Evolutionary conservation across 1,284 basidiomycete genomes (phyloP).

Genomic region (Ganoderma sinense): DNA sequence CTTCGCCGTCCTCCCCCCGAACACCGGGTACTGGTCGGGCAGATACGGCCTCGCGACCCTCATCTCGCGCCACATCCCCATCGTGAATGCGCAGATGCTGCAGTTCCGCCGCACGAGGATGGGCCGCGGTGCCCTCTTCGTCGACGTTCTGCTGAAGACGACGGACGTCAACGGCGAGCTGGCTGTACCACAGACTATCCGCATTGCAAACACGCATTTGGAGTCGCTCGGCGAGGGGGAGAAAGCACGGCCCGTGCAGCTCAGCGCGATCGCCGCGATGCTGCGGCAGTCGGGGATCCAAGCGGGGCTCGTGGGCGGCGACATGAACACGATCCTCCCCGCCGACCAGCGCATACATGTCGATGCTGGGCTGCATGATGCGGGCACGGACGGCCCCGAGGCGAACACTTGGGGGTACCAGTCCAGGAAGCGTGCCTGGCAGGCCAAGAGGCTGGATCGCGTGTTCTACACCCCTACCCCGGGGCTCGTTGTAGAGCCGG

Average conservation of each 20-base stretch:
- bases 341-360: conserved; percentile 51
- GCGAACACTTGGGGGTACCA: conserved; percentile 73
- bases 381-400: conserved; percentile 51
- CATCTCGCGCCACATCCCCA: conserved; percentile 60
- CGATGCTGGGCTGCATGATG: conserved; percentile 59
- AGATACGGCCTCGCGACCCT: conserved; percentile 72
- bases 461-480: conserved; percentile 57
- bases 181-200: conserved; percentile 41
- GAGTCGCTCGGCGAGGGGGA: conserved; percentile 62
- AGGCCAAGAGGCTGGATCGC: conserved; percentile 62
- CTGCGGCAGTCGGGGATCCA: conserved; percentile 52
- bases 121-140: conserved; percentile 61
- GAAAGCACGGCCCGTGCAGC: conserved; percentile 55
- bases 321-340: conserved; percentile 69
- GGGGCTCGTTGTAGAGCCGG: conserved; percentile 46
- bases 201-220: conserved; percentile 76
- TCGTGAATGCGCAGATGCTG: conserved; percentile 52
- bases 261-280: conserved; percentile 56
- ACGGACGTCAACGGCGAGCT: conserved; percentile 26
- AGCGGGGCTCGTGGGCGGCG: conserved; percentile 70
- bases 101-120: conserved; percentile 57
- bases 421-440: conserved; percentile 50
- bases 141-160: conserved; percentile 58
- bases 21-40: conserved; percentile 58
- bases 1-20: conserved; percentile 64